Conservation (phyloP, 106 monocot species). For the Amphibolis antarctica region DNA sequence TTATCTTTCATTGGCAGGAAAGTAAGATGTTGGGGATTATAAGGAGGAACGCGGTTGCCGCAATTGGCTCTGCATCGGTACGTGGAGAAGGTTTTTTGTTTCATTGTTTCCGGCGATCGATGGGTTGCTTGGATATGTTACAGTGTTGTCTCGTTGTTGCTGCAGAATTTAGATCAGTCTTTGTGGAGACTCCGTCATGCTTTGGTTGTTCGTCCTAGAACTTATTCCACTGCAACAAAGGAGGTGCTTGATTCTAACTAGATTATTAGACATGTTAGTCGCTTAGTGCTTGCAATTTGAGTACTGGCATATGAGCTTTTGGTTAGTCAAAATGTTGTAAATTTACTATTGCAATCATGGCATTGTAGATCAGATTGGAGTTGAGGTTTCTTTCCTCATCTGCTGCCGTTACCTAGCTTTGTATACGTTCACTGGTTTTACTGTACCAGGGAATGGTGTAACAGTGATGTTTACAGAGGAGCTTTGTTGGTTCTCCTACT, state of each 20-base stretch:
- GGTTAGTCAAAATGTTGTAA: too few species aligned
- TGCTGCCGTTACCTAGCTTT: background rate
- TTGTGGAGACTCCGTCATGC: conserved; percentile 27
- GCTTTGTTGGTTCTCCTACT: too few species aligned
- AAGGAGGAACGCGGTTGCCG: conserved; percentile 25
- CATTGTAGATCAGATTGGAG: too few species aligned
- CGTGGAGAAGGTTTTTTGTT: background rate
- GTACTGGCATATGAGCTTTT: background rate
- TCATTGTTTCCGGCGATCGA: background rate
- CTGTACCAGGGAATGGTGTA: too few species aligned
- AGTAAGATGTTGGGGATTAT: conserved; percentile 37
- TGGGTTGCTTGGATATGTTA: background rate
- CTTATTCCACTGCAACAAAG: conserved; percentile 44
- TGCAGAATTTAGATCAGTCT: conserved; percentile 27
- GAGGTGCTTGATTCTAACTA: conserved; percentile 28
- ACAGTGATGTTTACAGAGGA: too few species aligned
- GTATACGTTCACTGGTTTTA: background rate
- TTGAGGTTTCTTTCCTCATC: too few species aligned
- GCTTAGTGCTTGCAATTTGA: background rate
- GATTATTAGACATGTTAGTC: background rate
- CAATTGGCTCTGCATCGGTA: conserved; percentile 9
- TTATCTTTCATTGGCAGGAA: background rate
- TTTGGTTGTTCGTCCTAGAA: conserved; percentile 19
- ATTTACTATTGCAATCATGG: too few species aligned
- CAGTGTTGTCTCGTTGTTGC: background rate